phyloP scores from a whole-genome alignment of 805 yeast genomes.

The Metschnikowia borealis region DNA sequence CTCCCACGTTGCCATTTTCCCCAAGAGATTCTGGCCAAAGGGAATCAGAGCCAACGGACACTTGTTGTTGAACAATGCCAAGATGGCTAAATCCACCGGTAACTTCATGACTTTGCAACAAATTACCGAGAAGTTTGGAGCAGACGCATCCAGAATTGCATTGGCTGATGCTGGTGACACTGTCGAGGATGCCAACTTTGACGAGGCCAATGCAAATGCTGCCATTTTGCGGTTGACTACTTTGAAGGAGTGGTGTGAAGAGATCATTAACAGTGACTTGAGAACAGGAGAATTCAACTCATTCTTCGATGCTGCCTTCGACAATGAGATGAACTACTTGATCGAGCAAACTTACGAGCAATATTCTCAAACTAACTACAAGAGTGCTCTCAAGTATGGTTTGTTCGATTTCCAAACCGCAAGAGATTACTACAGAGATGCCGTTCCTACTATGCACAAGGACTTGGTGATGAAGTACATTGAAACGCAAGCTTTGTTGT shows the following conservation, averaged over 20 bases:
- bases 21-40: conserved; percentile 85
- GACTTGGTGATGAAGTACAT: conserved; percentile 79
- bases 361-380: conserved; percentile 72
- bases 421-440: conserved; percentile 94
- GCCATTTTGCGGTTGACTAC: conserved; percentile 91
- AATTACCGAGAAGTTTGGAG: conserved; percentile 85
- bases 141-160: conserved; percentile 96
- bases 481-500: conserved; percentile 76
- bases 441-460: conserved; percentile 66
- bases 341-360: conserved; percentile 69
- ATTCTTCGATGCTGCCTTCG: conserved; percentile 86
- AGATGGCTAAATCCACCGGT: conserved; percentile 98
- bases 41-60: conserved; percentile 97
- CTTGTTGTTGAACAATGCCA: conserved; percentile 88
- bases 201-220: conserved; percentile 94
- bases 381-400: conserved; percentile 85
- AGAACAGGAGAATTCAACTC: conserved; percentile 45
- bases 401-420: conserved; percentile 92
- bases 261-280: conserved; percentile 51
- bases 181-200: conserved; percentile 96
- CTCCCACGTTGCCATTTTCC: conserved; percentile 89
- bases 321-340: conserved; percentile 85
- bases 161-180: conserved; percentile 98
- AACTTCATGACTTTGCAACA: conserved; percentile 90
- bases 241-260: conserved; percentile 94